Evolutionary conservation across 371 early-diverging fungal species (phyloP), one percentile per base, ranked within the genome.

Genomic region (Mucor irregularis): DNA sequence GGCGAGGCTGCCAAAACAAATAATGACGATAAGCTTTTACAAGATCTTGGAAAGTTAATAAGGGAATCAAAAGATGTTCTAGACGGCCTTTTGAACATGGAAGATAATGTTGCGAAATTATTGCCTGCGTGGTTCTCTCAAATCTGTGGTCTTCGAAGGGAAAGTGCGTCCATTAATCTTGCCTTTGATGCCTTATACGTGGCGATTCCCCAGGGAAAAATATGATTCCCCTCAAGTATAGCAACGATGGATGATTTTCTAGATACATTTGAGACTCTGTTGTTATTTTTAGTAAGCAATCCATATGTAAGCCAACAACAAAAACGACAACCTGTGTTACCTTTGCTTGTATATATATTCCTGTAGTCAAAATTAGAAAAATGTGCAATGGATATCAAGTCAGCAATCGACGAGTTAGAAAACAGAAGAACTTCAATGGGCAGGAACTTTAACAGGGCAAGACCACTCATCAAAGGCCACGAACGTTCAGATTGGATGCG

Each of bases 1-100:
- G 55, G 55, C 19, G 62, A 61, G 46, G 49, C 40, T 38, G 45
- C 56, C 39, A 61, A 49, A 48, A 39, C 50, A 16, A 39, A 50
- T 28, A 13, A 39, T 37, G 39, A 50, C n/a, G 50, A 37, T 39
- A 50, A 50, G 29, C 25, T 50, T 37, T 37, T 50, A 39, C 26
- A 39, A 4, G 50, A 50, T 39, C 50, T 50, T 7, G 40, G 50
- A 26, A 50, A 50, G 39, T 24, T 50, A 25, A 50, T 50, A 39
- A 50, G 50, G 39, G 50, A 50, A 50, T 50, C 50, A 50, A 50
- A 50, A 39, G 50, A 50, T 50, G 50, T 50, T 28, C 29, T 50
- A 50, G 50, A 50, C 39, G 50, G 50, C 26, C 40, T 50, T 25
- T 26, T 50, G 29, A 50, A 50, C 39, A 50, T 50, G 50, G 50